Conservation (phyloP, 2,329 filamentous ascomycete genomes). For the Aspergillus fumigatus region DNA sequence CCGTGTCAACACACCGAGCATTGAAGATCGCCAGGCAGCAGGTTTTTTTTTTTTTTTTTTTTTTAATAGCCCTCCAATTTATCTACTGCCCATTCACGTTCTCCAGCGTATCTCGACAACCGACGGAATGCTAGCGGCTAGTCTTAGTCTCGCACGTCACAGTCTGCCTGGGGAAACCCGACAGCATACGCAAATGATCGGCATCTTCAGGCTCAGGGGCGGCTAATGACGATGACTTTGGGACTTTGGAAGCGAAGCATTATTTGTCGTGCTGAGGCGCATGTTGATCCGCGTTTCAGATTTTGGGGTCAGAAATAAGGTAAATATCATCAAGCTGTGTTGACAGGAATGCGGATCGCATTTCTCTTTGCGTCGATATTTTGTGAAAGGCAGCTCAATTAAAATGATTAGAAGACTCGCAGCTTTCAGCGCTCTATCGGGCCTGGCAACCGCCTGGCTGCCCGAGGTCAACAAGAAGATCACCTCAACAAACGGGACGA, state of each 20-base stretch:
- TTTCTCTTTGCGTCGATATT: neutral
- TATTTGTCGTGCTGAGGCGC: neutral
- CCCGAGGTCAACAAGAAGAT: slow-evolving; percentile 23
- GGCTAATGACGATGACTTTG: neutral
- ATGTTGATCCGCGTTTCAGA: neutral
- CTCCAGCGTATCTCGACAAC: neutral
- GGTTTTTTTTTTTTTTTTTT: too few species aligned
- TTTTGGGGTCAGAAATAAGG: neutral
- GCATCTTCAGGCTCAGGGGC: neutral
- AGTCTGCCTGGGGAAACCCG: neutral
- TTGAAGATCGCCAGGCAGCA: too few species aligned
- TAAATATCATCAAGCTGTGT: neutral
- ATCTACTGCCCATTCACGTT: neutral
- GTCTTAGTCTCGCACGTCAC: neutral
- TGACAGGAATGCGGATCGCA: neutral
- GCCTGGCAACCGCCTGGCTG: slow-evolving; percentile 19
- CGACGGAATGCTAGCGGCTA: neutral
- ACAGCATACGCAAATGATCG: neutral
- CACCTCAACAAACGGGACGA: slow-evolving; percentile 17
- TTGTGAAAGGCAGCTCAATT: neutral
- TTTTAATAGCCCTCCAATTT: neutral
- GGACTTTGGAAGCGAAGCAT: neutral
- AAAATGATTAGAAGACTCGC: neutral
- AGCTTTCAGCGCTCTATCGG: neutral
- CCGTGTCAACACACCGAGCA: neutral